Percentiles rank a stretch among this genome's conserved stretches.
Conservation (phyloP, 225 moss, liverwort and hornwort genomes). For the Pleurozium schreberi region DNA sequence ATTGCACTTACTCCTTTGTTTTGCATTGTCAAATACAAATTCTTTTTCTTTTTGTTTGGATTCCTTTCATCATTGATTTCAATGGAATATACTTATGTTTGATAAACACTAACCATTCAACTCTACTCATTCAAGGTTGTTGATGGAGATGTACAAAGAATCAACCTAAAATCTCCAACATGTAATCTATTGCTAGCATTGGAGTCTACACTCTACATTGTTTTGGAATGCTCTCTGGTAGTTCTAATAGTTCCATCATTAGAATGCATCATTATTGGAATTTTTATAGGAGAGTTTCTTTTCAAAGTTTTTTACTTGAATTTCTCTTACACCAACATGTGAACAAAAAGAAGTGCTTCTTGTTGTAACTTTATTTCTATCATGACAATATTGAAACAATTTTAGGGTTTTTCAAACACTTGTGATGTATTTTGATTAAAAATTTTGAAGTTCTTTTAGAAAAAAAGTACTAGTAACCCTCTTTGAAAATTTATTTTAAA, state of each 20-base stretch:
- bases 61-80: background rate
- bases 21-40: background rate
- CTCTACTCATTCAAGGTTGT: background rate
- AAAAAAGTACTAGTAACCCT: background rate
- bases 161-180: fast-evolving
- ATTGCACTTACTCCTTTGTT: background rate
- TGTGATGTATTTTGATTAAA: background rate
- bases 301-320: background rate
- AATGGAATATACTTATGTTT: background rate
- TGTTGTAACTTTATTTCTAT: background rate
- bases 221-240: fast-evolving
- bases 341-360: background rate
- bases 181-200: fast-evolving
- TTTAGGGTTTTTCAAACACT: background rate
- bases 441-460: background rate
- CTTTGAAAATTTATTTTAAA: background rate
- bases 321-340: background rate
- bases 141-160: background rate
- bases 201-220: background rate
- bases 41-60: background rate
- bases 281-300: background rate
- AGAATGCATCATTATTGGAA: background rate
- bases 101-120: background rate
- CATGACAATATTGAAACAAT: too few species aligned
- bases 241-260: background rate